Conservation (phyloP, 192 early-diverging fungal genomes). For the Rhizophagus sp. region DNA sequence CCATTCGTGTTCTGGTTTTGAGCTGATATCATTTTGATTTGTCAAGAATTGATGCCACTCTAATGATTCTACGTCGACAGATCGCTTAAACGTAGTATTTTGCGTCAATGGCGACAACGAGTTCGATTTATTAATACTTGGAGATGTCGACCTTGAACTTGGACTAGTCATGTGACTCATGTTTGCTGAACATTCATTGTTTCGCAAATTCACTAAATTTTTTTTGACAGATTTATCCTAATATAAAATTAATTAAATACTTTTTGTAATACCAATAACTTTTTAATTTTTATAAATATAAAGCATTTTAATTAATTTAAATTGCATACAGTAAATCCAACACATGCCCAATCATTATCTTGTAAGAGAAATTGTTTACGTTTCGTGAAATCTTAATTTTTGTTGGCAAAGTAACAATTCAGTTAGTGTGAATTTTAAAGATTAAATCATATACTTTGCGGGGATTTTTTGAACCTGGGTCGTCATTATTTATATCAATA, state of each 20-base stretch:
- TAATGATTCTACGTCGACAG: background rate
- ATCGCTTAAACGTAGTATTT: background rate
- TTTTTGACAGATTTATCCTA: no score
- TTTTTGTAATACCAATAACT: background rate
- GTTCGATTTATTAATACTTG: background rate
- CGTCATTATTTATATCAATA: background rate
- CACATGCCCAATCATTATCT: slow-evolving; percentile 10
- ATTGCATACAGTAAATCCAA: background rate
- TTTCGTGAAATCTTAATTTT: slow-evolving; percentile 4
- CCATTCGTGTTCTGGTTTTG: background rate
- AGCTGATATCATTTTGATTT: background rate
- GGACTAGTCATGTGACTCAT: no score
- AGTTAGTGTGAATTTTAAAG: background rate
- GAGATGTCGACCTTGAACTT: no score
- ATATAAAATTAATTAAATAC: no score
- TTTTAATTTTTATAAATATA: no score
- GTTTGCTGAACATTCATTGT: no score
- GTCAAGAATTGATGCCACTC: background rate
- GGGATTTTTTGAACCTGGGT: background rate
- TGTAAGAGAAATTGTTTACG: slow-evolving; percentile 20
- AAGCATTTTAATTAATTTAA: background rate
- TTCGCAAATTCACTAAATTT: no score
- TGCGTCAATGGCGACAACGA: background rate
- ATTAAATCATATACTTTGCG: background rate
- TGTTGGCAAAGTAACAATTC: background rate